Evolutionary conservation across 805 yeast genomes (phyloP).

Genomic region (Yamadazyma tumulicola): DNA sequence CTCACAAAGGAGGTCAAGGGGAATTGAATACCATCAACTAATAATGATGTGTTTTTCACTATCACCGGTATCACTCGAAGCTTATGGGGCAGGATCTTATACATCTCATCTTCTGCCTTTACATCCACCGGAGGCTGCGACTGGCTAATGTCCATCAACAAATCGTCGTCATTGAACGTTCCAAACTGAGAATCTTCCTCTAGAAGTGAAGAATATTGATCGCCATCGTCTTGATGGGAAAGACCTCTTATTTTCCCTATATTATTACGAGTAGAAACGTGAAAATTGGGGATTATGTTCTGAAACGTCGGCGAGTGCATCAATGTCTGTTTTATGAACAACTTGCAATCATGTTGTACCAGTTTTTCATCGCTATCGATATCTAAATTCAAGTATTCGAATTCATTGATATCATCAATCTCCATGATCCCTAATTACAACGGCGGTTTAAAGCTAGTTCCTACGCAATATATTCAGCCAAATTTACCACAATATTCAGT

Average conservation of each 20-base stretch:
- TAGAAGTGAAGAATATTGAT: conserved; percentile 28
- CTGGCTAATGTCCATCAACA: conserved; percentile 1
- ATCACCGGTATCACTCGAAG: conserved; percentile 15
- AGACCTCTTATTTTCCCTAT: conserved; percentile 31
- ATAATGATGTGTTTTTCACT: conserved; percentile 29
- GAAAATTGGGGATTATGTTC: conserved; percentile 30
- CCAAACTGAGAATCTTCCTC: conserved; percentile 39
- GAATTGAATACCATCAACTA: conserved; percentile 28
- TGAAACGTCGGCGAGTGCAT: conserved; percentile 38
- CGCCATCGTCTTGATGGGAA: conserved; percentile 35
- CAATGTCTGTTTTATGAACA: conserved; percentile 33
- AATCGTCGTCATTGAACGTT: conserved; percentile 32
- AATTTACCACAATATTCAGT: no score
- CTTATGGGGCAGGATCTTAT: conserved; percentile 1
- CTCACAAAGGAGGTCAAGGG: conserved; percentile 30
- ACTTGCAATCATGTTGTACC: conserved; percentile 1
- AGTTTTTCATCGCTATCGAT: background rate
- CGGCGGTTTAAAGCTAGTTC: no score
- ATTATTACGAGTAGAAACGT: conserved; percentile 28
- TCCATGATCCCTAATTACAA: conserved; percentile 9
- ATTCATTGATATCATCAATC: conserved; percentile 9
- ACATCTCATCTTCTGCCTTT: background rate
- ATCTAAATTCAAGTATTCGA: conserved; percentile 10
- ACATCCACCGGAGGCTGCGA: background rate
- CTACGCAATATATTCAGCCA: no score